These are phyloP conservation scores for Vigna hirtella DNA, from an alignment of 306 rosid species.

Conservation along the genomic window DNA sequence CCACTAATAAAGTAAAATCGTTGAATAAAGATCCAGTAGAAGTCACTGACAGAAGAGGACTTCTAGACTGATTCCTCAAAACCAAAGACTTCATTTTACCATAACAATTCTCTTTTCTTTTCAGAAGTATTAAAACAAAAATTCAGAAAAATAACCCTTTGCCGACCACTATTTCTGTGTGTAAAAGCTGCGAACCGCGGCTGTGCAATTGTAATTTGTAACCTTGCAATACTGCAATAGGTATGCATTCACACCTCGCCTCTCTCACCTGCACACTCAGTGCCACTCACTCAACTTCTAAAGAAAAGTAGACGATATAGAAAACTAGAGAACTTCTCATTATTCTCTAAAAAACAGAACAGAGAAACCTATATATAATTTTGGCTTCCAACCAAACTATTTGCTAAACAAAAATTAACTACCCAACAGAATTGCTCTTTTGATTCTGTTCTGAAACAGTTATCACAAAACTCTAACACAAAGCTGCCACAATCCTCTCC, in stretches of 20 bases:
- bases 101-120: constrained; percentile 1
- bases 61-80: constrained; percentile 10
- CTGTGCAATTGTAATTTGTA: constrained; percentile 5
- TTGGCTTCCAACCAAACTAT: too few species aligned
- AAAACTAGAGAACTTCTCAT: too few species aligned
- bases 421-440: too few species aligned
- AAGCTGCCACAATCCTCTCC: not conserved
- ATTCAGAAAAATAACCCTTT: not conserved
- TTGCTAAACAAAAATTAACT: too few species aligned
- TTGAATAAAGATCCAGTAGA: not conserved
- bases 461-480: not conserved
- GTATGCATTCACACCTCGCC: too few species aligned
- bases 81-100: not conserved
- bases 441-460: too few species aligned
- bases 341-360: too few species aligned
- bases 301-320: too few species aligned
- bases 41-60: not conserved
- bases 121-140: not conserved
- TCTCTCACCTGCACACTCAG: too few species aligned
- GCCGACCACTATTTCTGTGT: not conserved
- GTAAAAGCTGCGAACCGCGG: not conserved
- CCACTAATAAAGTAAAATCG: not conserved
- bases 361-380: too few species aligned
- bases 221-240: not conserved
- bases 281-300: too few species aligned